phyloP scores from a whole-genome alignment of 495 filamentous ascomycete genomes.

The Penicilliopsis zonata region DNA sequence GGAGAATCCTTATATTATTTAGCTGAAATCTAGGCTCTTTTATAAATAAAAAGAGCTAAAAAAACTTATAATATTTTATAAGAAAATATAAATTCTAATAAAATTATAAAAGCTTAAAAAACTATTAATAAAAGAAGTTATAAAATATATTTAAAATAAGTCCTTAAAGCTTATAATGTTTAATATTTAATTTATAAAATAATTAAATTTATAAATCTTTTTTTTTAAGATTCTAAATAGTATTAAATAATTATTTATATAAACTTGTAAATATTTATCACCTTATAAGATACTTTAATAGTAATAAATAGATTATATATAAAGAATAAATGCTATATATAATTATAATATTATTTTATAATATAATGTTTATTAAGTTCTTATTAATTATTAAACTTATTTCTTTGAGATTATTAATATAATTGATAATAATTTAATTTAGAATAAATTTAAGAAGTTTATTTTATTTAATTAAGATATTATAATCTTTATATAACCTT shows the following conservation, averaged over 20 bases:
- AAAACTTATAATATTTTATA: slow-evolving; percentile 2
- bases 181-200: background rate
- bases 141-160: background rate
- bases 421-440: background rate
- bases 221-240: background rate
- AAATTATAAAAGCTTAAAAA: background rate
- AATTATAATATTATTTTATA: background rate
- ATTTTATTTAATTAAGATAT: background rate
- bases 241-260: background rate
- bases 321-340: too few relatives aligned
- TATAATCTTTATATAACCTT: background rate
- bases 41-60: background rate
- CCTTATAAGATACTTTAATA: background rate
- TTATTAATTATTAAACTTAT: background rate
- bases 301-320: background rate
- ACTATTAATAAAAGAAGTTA: background rate
- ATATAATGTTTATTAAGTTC: background rate
- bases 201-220: background rate
- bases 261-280: background rate
- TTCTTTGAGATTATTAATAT: background rate
- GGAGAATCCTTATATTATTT: too few relatives aligned
- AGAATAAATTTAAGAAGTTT: background rate
- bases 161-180: background rate
- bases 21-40: too few relatives aligned
- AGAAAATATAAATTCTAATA: background rate